phyloP scores from a whole-genome alignment of 2,329 filamentous ascomycete genomes.

The Trichoderma sp. region DNA sequence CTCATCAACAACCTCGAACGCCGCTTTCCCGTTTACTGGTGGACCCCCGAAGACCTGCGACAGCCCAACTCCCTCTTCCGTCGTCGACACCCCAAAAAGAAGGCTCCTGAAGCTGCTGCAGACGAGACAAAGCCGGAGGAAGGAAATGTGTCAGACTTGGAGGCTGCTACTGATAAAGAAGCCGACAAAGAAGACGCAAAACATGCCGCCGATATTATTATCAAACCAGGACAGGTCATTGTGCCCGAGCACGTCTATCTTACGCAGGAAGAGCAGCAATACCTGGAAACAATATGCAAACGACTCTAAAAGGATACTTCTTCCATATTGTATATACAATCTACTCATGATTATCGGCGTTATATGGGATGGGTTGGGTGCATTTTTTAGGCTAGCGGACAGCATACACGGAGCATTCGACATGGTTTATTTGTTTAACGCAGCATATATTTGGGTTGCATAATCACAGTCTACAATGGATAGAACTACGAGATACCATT shows the following conservation, averaged over 20 bases:
- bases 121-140: slow-evolving; percentile 26
- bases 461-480: background rate
- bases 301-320: slow-evolving; percentile 36
- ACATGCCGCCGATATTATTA: slow-evolving; percentile 40
- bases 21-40: slow-evolving; percentile 72
- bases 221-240: slow-evolving; percentile 42
- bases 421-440: background rate
- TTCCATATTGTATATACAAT: slow-evolving; percentile 7
- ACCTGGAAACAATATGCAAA: slow-evolving; percentile 44
- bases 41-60: slow-evolving; percentile 52
- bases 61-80: slow-evolving; percentile 22
- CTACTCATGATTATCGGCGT: background rate
- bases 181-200: slow-evolving; percentile 29
- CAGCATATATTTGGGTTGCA: background rate
- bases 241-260: slow-evolving; percentile 44
- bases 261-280: slow-evolving; percentile 44
- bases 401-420: background rate
- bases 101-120: background rate
- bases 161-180: slow-evolving; percentile 29
- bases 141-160: slow-evolving; percentile 26
- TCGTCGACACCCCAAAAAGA: slow-evolving; percentile 23
- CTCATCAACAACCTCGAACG: slow-evolving; percentile 71
- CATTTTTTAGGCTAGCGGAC: background rate
- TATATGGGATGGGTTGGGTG: background rate
- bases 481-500: slow-evolving; percentile 16